These are phyloP conservation scores for Mycena sanguinolenta DNA, from an alignment of 768 basidiomycete species.

Conservation along the genomic window DNA sequence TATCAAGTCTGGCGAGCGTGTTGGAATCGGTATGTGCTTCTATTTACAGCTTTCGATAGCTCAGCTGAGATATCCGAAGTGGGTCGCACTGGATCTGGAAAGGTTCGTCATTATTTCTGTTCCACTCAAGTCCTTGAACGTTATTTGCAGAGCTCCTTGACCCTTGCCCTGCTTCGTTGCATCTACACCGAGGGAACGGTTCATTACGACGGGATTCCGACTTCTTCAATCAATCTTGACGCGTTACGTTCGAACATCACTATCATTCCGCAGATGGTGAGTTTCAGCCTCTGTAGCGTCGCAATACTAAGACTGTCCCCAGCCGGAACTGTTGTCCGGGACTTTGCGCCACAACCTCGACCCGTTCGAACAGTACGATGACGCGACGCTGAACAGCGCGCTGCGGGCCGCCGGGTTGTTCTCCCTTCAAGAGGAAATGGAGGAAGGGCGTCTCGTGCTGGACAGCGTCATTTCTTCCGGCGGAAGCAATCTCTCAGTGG, in stretches of 20 bases:
- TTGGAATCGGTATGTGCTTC: conserved; percentile 51
- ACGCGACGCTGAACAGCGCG: conserved; percentile 63
- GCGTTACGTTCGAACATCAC: conserved; percentile 68
- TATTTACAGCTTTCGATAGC: neutral
- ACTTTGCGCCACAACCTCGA: conserved; percentile 35
- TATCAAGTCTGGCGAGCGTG: conserved; percentile 67
- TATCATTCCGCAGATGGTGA: conserved; percentile 64
- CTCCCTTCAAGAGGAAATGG: conserved; percentile 48
- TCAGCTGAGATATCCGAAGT: conserved; percentile 34
- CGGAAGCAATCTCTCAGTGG: conserved; percentile 66
- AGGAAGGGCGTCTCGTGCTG: conserved; percentile 45
- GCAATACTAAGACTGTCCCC: neutral
- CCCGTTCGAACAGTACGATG: conserved; percentile 60
- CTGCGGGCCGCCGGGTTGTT: conserved; percentile 55
- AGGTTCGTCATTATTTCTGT: conserved; percentile 44
- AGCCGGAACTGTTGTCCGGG: conserved; percentile 50
- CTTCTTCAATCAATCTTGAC: conserved; percentile 64
- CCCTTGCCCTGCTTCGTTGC: conserved; percentile 66
- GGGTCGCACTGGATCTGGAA: conserved; percentile 45
- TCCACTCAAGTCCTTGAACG: neutral
- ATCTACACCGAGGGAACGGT: conserved; percentile 68
- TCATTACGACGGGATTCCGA: conserved; percentile 64
- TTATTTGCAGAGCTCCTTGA: conserved; percentile 44
- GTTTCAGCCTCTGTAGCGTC: conserved; percentile 1
- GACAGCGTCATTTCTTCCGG: conserved; percentile 72